Evolutionary conservation across 768 basidiomycete genomes (phyloP).

Genomic region (Trametes villosa): DNA sequence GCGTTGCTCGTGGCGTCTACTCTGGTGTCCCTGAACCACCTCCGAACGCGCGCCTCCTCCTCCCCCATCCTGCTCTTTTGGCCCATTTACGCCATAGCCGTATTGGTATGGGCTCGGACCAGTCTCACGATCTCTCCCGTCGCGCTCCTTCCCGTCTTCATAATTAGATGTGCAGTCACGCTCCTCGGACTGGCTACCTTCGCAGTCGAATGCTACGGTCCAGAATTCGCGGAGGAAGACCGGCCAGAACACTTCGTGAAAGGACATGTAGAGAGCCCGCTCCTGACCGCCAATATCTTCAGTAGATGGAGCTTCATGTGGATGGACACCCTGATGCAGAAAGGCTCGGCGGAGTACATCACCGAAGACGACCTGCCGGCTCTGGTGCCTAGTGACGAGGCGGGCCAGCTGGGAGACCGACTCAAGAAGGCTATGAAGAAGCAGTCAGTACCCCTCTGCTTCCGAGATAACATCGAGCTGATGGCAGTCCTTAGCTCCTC

Average conservation of each 20-base stretch:
- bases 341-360: constrained; percentile 66
- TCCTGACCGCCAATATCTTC: constrained; percentile 78
- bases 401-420: constrained; percentile 63
- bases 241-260: constrained; percentile 48
- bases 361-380: constrained; percentile 87
- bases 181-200: constrained; percentile 59
- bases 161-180: constrained; percentile 51
- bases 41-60: constrained; percentile 70
- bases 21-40: constrained; percentile 72
- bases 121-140: constrained; percentile 38
- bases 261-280: constrained; percentile 71
- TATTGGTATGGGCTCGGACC: constrained; percentile 67
- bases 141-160: constrained; percentile 37
- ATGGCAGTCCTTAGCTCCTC: constrained; percentile 46
- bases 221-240: constrained; percentile 49
- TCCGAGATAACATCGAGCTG: background rate
- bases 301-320: constrained; percentile 85
- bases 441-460: constrained; percentile 49
- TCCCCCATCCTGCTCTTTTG: constrained; percentile 80
- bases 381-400: constrained; percentile 68
- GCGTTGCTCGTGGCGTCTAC: constrained; percentile 51
- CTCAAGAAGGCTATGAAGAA: constrained; percentile 65
- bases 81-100: constrained; percentile 61
- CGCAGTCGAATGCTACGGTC: constrained; percentile 69
- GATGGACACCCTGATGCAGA: constrained; percentile 81